These are phyloP conservation scores for Bocquillonia castaneifolia DNA, from an alignment of 441 rosid species.

Conservation along the genomic window DNA sequence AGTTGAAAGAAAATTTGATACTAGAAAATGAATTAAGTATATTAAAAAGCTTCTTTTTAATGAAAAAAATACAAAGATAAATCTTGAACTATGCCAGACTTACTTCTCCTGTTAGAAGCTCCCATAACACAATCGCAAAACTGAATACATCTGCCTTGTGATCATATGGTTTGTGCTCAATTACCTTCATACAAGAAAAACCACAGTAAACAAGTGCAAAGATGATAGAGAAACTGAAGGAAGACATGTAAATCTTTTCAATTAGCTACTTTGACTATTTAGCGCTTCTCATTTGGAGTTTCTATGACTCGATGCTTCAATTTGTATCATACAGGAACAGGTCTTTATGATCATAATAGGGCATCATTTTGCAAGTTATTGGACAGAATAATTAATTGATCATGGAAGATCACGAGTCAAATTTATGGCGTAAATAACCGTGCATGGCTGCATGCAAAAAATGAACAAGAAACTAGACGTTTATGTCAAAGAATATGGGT, in stretches of 20 bases:
- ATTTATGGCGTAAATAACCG: constrained; percentile 7
- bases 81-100: constrained; percentile 15
- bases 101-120: constrained; percentile 90
- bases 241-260: not conserved
- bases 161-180: constrained; percentile 87
- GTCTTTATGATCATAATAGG: not conserved
- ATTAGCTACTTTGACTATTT: not conserved
- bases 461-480: constrained; percentile 6
- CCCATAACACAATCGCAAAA: constrained; percentile 84
- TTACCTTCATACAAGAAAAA: constrained; percentile 59
- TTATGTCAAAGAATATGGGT: constrained; percentile 15
- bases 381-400: not conserved
- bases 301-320: not conserved
- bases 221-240: not conserved
- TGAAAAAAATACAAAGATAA: constrained; percentile 5
- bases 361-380: not conserved
- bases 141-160: constrained; percentile 90
- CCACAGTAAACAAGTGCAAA: constrained; percentile 22
- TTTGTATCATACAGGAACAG: not conserved
- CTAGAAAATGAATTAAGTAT: not conserved
- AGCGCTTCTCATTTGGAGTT: not conserved
- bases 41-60: not conserved
- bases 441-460: constrained; percentile 15
- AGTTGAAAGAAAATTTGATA: not conserved
- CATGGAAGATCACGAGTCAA: constrained; percentile 16